Percentiles rank a stretch among this genome's conserved stretches.
Evolutionary conservation across 2,329 filamentous ascomycete genomes (phyloP).

Genomic region (Orbilia javanica): DNA sequence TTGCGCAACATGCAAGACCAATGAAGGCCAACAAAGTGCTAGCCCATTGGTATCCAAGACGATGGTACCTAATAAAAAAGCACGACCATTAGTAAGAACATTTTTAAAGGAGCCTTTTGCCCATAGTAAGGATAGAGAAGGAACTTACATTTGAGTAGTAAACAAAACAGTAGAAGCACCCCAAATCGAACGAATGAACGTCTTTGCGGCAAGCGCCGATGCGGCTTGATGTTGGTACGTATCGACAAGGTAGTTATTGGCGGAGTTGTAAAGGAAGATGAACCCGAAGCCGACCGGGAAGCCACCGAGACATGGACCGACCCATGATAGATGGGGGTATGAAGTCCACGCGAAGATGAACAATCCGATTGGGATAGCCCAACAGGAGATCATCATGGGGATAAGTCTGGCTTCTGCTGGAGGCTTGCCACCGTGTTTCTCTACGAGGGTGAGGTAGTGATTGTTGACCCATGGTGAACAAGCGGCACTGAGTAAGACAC

Average conservation of each 20-base stretch:
- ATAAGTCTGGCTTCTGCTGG: conserved; percentile 83
- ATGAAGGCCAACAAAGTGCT: conserved; percentile 79
- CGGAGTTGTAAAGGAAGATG: conserved; percentile 85
- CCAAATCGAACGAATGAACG: conserved; percentile 83
- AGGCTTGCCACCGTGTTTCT: conserved; percentile 77
- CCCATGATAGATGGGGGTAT: conserved; percentile 76
- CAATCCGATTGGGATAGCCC: conserved; percentile 76
- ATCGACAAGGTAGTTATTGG: conserved; percentile 79
- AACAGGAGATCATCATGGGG: conserved; percentile 84
- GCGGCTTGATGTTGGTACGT: conserved; percentile 81
- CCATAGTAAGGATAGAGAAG: not conserved
- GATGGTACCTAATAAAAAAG: conserved; percentile 66
- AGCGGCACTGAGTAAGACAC: conserved; percentile 76
- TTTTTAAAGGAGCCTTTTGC: not conserved
- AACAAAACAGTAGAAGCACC: conserved; percentile 82
- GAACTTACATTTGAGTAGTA: conserved; percentile 78
- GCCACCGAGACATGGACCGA: conserved; percentile 78
- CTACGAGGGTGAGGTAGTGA: conserved; percentile 77
- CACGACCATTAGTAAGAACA: conserved; percentile 9
- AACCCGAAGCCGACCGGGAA: conserved; percentile 82
- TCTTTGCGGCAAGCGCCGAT: conserved; percentile 84
- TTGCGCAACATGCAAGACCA: conserved; percentile 80
- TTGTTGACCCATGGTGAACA: conserved; percentile 82
- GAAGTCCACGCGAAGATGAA: conserved; percentile 79
- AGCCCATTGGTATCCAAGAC: conserved; percentile 81